Evolutionary conservation across 73 alveolate genomes (phyloP).

Genomic region (Durusdinium trenchii): DNA sequence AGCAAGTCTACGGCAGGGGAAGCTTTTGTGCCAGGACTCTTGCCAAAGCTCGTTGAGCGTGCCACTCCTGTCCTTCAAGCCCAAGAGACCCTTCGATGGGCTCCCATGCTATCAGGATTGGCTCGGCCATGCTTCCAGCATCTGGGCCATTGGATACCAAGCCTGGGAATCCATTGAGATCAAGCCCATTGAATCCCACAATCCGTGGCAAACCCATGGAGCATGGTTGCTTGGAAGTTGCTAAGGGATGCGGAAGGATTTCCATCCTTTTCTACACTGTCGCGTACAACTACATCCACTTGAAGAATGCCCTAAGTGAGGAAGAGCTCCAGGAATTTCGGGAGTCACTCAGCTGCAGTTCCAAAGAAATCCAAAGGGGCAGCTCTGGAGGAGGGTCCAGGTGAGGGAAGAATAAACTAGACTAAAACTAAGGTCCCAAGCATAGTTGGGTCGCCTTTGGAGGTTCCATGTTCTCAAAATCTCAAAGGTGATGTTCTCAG

Average conservation of each 20-base stretch:
- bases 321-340: neutral
- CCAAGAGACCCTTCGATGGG: neutral
- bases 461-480: neutral
- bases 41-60: neutral
- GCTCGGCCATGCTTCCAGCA: neutral
- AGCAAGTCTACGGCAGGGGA: neutral
- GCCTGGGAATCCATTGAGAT: neutral
- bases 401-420: no score
- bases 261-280: neutral
- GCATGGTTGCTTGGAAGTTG: neutral
- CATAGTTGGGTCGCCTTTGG: conserved; percentile 38
- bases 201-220: neutral
- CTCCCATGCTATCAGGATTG: neutral
- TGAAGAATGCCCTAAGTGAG: neutral
- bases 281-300: neutral
- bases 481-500: conserved; percentile 22
- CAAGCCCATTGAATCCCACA: neutral
- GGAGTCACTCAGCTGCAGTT: neutral
- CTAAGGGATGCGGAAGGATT: neutral
- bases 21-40: neutral
- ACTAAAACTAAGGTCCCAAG: no score
- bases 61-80: neutral
- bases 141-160: neutral
- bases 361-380: neutral
- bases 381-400: neutral